phyloP scores from a whole-genome alignment of 108 stramenopile genomes.

The Fragilariopsis cylindrus region DNA sequence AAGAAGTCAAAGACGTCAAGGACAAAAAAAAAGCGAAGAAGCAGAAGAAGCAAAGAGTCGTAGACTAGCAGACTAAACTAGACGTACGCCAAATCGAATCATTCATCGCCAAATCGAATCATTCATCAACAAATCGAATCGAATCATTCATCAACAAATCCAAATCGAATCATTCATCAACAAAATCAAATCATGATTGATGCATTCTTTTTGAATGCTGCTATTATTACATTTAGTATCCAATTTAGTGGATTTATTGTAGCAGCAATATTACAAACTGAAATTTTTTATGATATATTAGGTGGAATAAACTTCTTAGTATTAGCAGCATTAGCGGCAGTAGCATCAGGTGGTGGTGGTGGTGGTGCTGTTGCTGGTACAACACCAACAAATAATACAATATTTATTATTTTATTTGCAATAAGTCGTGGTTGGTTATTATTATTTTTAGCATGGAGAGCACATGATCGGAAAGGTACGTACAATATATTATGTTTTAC shows the following conservation, averaged over 20 bases:
- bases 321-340: constrained; percentile 23
- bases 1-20: too few relatives aligned
- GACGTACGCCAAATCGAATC: not conserved
- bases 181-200: too few relatives aligned
- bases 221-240: constrained; percentile 50
- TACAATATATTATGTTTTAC: too few relatives aligned
- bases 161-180: too few relatives aligned
- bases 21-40: too few relatives aligned
- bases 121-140: too few relatives aligned
- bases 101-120: too few relatives aligned
- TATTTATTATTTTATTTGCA: constrained; percentile 42
- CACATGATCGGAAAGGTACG: constrained; percentile 53
- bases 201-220: constrained; percentile 16
- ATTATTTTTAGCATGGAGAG: constrained; percentile 64
- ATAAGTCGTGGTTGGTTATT: constrained; percentile 61
- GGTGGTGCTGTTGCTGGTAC: too few relatives aligned
- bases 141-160: too few relatives aligned
- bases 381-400: constrained; percentile 27
- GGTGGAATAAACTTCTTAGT: constrained; percentile 61
- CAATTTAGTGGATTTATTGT: constrained; percentile 51
- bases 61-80: too few relatives aligned
- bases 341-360: not conserved
- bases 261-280: constrained; percentile 58
- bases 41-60: too few relatives aligned
- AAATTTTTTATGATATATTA: constrained; percentile 68